Conservation (phyloP, 306 rosid species). For the Spatholobus suberectus region DNA sequence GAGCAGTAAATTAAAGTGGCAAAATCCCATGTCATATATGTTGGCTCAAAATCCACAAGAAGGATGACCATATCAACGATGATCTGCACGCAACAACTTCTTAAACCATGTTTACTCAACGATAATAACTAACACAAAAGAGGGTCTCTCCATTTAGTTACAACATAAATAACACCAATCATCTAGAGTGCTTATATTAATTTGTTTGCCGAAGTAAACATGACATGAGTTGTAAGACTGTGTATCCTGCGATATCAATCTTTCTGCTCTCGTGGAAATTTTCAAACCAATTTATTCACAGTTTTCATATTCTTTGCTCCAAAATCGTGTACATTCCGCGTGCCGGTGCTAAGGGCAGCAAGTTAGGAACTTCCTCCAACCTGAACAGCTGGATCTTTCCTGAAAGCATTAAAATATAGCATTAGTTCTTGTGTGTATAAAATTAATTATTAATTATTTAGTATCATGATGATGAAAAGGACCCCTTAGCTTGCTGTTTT, state of each 20-base stretch:
- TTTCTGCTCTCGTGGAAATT: conserved; percentile 3
- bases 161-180: neutral
- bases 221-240: neutral
- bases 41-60: neutral
- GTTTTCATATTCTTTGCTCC: neutral
- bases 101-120: neutral
- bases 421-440: conserved; percentile 2
- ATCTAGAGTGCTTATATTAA: neutral
- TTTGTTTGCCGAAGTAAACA: neutral
- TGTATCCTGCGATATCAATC: neutral
- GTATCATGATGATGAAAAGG: neutral
- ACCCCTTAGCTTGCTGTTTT: neutral
- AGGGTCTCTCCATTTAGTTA: neutral
- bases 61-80: neutral
- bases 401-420: conserved; percentile 34
- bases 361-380: conserved; percentile 52
- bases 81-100: neutral
- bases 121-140: neutral
- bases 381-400: conserved; percentile 41
- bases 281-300: neutral
- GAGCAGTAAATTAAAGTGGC: neutral
- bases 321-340: neutral
- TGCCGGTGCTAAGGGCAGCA: conserved; percentile 47
- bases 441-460: neutral
- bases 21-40: neutral